Evolutionary conservation across 1,139 yeast species (phyloP).

Genomic region (Kurtzmaniella quercitrusa): DNA sequence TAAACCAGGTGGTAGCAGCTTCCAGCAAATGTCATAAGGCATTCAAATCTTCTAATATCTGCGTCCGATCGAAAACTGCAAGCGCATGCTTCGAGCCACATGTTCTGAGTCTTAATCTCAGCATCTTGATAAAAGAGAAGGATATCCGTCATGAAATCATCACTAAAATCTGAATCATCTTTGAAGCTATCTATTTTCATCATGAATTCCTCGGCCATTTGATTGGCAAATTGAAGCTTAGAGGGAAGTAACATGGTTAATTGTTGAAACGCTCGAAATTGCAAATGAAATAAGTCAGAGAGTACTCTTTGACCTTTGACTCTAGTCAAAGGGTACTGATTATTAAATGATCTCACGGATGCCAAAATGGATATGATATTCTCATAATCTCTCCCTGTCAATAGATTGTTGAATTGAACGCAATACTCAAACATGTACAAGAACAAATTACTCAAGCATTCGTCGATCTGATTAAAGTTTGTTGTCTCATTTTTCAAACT

Average conservation of each 20-base stretch:
- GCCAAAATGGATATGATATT: background rate
- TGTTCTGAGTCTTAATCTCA: conserved; percentile 12
- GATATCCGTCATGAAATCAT: conserved; percentile 5
- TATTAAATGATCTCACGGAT: background rate
- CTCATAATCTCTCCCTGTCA: conserved; percentile 1
- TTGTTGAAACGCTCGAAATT: background rate
- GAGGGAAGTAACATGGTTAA: conserved; percentile 1
- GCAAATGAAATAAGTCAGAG: conserved; percentile 2
- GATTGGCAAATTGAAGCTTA: background rate
- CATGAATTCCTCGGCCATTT: conserved; percentile 2
- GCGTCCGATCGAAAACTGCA: conserved; percentile 5
- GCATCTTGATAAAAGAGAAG: conserved; percentile 9
- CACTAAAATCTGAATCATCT: conserved; percentile 3
- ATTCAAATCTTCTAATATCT: conserved; percentile 19
- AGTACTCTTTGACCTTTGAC: background rate
- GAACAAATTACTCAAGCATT: conserved; percentile 2
- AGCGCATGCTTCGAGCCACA: conserved; percentile 17
- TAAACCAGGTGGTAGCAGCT: conserved; percentile 6
- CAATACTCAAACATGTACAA: conserved; percentile 5
- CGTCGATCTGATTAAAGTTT: conserved; percentile 1
- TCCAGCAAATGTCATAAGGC: conserved; percentile 11
- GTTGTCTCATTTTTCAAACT: background rate
- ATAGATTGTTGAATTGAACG: conserved; percentile 2
- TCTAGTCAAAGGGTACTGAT: background rate
- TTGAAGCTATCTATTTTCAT: background rate